These are phyloP conservation scores for Vinca major DNA, from an alignment of 305 asterid genomes.

Conservation along the genomic window DNA sequence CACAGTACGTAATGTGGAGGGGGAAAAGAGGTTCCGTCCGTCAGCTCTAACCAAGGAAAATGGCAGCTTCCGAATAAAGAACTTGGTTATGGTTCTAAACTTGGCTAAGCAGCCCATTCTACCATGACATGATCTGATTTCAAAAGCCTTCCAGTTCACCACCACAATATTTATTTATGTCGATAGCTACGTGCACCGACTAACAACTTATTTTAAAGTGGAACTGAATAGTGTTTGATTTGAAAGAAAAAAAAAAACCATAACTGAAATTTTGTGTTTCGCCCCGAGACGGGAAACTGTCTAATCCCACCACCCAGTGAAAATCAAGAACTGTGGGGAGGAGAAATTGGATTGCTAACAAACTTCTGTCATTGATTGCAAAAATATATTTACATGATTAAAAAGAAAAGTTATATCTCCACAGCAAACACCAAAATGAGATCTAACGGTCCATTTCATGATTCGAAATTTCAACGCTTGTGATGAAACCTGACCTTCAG, in stretches of 20 bases:
- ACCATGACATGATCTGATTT: neutral
- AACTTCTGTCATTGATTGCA: conserved; percentile 3
- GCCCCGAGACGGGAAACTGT: too few species aligned
- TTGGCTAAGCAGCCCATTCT: neutral
- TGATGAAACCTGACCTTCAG: conserved; percentile 88
- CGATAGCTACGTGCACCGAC: neutral
- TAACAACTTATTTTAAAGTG: neutral
- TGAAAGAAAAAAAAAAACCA: too few species aligned
- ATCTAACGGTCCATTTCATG: conserved; percentile 19
- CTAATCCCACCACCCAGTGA: too few species aligned
- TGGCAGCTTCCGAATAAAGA: conserved; percentile 20
- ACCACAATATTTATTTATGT: neutral
- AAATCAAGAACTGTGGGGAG: too few species aligned
- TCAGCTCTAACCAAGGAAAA: conserved; percentile 34
- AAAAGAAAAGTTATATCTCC: conserved; percentile 26
- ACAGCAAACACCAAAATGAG: conserved; percentile 37
- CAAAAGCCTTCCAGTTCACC: neutral
- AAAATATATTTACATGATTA: conserved; percentile 10
- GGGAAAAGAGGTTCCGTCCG: conserved; percentile 8
- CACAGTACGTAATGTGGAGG: neutral
- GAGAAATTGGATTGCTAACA: neutral
- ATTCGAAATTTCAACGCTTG: conserved; percentile 39
- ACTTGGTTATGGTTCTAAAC: neutral
- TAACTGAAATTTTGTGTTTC: too few species aligned
- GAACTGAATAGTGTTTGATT: too few species aligned